Evolutionary conservation across 331 rosid species (phyloP), one percentile per base, ranked within the genome.

Genomic region (Quercus tomentella): DNA sequence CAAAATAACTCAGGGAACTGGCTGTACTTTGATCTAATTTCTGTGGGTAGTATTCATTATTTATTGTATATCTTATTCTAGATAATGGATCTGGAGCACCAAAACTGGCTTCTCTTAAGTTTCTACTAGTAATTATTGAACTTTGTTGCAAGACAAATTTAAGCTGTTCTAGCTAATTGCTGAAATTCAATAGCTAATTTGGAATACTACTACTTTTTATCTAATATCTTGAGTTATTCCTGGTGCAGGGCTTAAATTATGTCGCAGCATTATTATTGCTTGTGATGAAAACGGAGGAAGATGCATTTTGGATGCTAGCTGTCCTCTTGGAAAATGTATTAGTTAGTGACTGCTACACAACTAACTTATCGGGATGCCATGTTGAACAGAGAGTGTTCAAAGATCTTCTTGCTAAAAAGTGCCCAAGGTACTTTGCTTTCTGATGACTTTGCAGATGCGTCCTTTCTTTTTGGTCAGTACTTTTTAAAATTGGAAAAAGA

Each of bases 291-390:
- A 96, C 97, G 2, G 99, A 96, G 75, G 98, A 96, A 85, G 99
- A 96, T 74, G 97, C 99, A 79, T 96, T 96, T 85, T 96, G 99
- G 99, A 96, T 93, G 98, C 94, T 96, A 62, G 94, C 98, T 5
- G 98, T 96, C 58, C 89, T 96, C 71, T 83, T 96, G 89, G 99
- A 96, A 89, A 89, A 93, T 80, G 99, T 96, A 76, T 79, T 93
- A 74, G 99, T 96, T 76, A 89, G 80, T 82, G 97, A 96, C 85
- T 96, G 99, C 86, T 96, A 96, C 87, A 92, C 99, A 14, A 93
- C 58, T 78, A 96, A 96, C 86, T 84, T 96, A 85, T 93, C 99
- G 1, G 99, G 99, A 85, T 96, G 98, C 85, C 99, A 96, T 82
- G 99, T 96, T 43, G 99, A 96, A 83, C 99, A 96, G 83, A 92